phyloP scores from a whole-genome alignment of 441 rosid genomes.

The Pelargonium fulgidum region DNA sequence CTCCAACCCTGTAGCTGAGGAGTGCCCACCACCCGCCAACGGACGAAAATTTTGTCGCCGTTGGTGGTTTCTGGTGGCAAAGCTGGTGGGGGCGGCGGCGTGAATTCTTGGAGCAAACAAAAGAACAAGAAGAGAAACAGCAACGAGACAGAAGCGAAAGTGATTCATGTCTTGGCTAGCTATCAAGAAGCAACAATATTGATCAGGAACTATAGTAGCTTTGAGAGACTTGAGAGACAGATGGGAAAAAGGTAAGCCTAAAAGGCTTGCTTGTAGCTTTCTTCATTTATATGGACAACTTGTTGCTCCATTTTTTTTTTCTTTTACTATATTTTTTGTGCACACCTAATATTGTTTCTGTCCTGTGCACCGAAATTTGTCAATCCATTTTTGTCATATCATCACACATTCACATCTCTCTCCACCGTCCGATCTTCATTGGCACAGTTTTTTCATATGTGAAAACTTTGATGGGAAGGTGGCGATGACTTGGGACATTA shows the following conservation, averaged over 20 bases:
- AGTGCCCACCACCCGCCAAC: neutral
- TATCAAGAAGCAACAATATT: neutral
- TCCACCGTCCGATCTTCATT: too few species aligned
- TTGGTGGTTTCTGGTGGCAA: neutral
- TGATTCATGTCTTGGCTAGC: conserved; percentile 4
- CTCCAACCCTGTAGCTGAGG: neutral
- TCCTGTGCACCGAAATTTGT: too few species aligned
- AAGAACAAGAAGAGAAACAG: conserved; percentile 1
- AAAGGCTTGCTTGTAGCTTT: conserved; percentile 8
- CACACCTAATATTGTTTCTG: too few species aligned
- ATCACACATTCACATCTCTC: too few species aligned
- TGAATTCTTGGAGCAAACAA: neutral
- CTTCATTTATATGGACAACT: conserved; percentile 2
- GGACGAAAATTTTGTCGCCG: neutral
- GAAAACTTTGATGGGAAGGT: too few species aligned
- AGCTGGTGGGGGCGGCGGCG: neutral
- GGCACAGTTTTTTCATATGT: too few species aligned
- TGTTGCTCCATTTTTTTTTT: neutral
- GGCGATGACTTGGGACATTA: too few species aligned
- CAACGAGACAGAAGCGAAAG: conserved; percentile 1
- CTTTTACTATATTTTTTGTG: too few species aligned
- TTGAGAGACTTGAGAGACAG: neutral
- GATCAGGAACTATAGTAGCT: neutral
- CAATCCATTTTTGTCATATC: too few species aligned
- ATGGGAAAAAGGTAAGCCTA: neutral